Percentiles rank a stretch among this genome's conserved stretches.
Evolutionary conservation across 2,329 filamentous ascomycete genomes (phyloP).

Genomic region (Neonectria neomacrospora): DNA sequence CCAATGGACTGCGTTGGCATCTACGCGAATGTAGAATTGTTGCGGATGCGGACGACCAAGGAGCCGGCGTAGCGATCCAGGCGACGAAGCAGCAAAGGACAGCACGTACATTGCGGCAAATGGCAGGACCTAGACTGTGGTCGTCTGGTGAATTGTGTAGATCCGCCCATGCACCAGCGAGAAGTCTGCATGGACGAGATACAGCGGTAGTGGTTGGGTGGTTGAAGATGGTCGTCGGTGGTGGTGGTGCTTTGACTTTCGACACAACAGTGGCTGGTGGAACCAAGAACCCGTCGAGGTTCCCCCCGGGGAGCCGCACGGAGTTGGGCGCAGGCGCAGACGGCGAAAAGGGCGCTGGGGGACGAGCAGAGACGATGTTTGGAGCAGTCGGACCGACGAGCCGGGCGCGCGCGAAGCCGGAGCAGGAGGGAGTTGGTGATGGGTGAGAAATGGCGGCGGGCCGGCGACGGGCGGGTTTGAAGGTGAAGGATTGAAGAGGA

Average conservation of each 20-base stretch:
- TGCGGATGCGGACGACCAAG: neutral
- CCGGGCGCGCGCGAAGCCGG: slow-evolving; percentile 13
- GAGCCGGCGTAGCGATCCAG: slow-evolving; percentile 4
- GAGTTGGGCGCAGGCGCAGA: slow-evolving; percentile 13
- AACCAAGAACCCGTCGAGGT: slow-evolving; percentile 31
- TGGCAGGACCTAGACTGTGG: slow-evolving; percentile 28
- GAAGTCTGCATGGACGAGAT: slow-evolving; percentile 18
- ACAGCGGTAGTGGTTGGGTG: slow-evolving; percentile 10
- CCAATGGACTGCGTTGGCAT: slow-evolving; percentile 1
- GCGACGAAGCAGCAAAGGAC: slow-evolving; percentile 6
- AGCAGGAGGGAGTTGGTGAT: slow-evolving; percentile 10
- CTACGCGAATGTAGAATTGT: neutral
- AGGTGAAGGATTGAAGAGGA: slow-evolving; percentile 31
- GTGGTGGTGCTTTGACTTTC: slow-evolving; percentile 29
- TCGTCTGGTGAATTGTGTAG: slow-evolving; percentile 21
- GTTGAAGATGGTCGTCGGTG: slow-evolving; percentile 10
- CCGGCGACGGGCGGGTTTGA: slow-evolving; percentile 22
- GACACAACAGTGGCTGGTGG: slow-evolving; percentile 32
- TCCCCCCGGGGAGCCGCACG: slow-evolving; percentile 25
- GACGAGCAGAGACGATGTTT: neutral
- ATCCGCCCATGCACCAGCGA: slow-evolving; percentile 36
- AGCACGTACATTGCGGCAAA: slow-evolving; percentile 40
- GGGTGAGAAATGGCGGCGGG: slow-evolving; percentile 6
- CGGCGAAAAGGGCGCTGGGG: neutral
- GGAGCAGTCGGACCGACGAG: slow-evolving; percentile 3